Conservation (phyloP, 129 eudicot species). For the sunflower (Helianthus annuus) region HanXRQr2.0-SUNRISE NC_035448.2:185956873-185957372, state of each 20-base stretch:
- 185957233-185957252: not conserved
- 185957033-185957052: not conserved
- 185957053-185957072: conserved; percentile 9
- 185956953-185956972: not conserved
- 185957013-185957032: not conserved
- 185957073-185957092: not conserved
- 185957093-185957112: not conserved
- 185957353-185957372: not conserved
- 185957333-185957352: not conserved
- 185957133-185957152: too few relatives aligned
- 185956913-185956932: not conserved
- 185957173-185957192: not conserved
- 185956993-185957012: not conserved
- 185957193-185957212: not conserved
- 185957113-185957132: not conserved
- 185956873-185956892: conserved; percentile 1
- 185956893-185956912: not conserved
- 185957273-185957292: not conserved
- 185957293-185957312: not conserved
- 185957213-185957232: not conserved
- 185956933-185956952: not conserved
- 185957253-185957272: not conserved
- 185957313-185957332: not conserved
- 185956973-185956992: not conserved
- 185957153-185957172: too few relatives aligned